phyloP scores from a whole-genome alignment of 148 eudicot species.

The Rhododendron mucronatum region DNA sequence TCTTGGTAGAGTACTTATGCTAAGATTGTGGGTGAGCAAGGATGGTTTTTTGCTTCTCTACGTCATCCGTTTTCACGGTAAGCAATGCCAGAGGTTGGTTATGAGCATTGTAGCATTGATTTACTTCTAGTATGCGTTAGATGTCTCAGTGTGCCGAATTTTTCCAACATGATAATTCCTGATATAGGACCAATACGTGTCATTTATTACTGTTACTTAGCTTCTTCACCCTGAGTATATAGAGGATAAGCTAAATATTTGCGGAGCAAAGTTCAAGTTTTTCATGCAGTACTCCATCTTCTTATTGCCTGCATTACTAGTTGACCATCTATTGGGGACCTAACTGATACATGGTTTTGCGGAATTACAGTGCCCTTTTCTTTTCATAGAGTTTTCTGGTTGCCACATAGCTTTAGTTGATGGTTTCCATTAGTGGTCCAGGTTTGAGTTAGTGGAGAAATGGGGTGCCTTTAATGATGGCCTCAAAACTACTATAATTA shows the following conservation, averaged over 20 bases:
- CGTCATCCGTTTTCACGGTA: conserved; percentile 66
- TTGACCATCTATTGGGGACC: neutral
- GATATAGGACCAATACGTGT: neutral
- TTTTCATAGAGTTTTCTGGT: neutral
- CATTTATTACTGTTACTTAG: neutral
- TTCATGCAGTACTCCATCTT: neutral
- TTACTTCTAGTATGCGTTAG: conserved; percentile 1
- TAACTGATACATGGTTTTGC: neutral
- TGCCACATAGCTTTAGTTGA: neutral
- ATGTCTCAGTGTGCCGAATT: neutral
- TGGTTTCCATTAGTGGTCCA: neutral
- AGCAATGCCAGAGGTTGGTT: conserved; percentile 17
- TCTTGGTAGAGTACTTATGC: conserved; percentile 64
- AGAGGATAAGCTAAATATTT: neutral
- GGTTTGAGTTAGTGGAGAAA: neutral
- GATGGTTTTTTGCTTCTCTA: conserved; percentile 80
- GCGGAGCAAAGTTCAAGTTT: neutral
- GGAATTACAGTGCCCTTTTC: neutral
- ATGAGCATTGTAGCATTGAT: conserved; percentile 1
- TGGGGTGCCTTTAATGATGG: neutral
- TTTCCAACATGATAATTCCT: neutral
- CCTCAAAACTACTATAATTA: neutral
- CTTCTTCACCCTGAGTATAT: neutral
- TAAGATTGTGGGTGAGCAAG: conserved; percentile 80
- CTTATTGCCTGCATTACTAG: neutral